Percentiles rank a stretch among this genome's conserved stretches.
Conservation (phyloP, 306 rosid species). For the Vigna unguiculata region DNA sequence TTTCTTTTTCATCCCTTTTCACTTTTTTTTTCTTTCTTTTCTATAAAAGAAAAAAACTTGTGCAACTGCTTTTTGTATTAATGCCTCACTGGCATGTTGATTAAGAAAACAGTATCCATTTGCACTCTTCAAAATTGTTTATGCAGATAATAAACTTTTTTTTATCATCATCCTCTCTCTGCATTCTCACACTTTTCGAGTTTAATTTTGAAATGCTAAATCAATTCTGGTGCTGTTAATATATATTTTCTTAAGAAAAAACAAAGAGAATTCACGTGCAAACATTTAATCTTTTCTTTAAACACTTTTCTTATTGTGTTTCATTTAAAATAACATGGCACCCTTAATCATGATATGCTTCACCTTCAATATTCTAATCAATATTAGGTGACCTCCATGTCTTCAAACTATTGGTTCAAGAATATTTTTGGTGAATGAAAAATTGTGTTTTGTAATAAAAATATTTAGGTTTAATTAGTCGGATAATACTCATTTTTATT, state of each 20-base stretch:
- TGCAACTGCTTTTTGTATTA: constrained; percentile 5
- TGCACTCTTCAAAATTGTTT: constrained; percentile 4
- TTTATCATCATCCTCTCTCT: neutral
- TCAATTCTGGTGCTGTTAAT: neutral
- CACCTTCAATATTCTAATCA: neutral
- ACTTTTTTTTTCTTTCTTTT: neutral
- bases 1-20: constrained; percentile 26
- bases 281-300: neutral
- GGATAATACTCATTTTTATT: too few relatives aligned
- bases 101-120: neutral
- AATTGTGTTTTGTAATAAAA: neutral
- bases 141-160: neutral
- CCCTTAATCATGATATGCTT: constrained; percentile 2
- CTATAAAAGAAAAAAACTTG: neutral
- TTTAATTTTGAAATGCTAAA: neutral
- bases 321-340: neutral
- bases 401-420: neutral
- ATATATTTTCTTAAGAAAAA: neutral
- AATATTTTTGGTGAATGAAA: too few relatives aligned
- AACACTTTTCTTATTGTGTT: neutral
- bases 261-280: constrained; percentile 1
- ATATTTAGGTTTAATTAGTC: too few relatives aligned
- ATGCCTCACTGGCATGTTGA: constrained; percentile 10
- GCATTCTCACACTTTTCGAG: neutral
- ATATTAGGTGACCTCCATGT: neutral